Evolutionary conservation across 2,329 filamentous ascomycete species (phyloP), one percentile per base, ranked within the genome.

Genomic region (Exophiala sideris): DNA sequence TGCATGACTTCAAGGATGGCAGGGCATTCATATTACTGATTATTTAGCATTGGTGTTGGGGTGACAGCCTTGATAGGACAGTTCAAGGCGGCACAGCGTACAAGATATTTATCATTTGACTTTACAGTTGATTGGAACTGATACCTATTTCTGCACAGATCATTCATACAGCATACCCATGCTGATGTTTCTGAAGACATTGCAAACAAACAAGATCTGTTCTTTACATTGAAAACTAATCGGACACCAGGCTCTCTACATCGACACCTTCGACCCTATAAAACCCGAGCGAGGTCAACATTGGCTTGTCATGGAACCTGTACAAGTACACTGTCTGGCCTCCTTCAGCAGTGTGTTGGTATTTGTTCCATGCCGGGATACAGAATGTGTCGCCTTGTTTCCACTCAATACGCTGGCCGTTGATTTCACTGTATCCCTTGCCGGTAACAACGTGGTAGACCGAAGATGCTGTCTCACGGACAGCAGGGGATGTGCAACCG

Each of bases 401-500:
- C 53, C 75, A 73, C 39, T 54, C 33, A 79, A 79, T 82, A 0
- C 47, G 20, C 21, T 56, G 34, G 45, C 51, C 54, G 24, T 58
- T 45, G 38, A 61, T 41, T 6, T 49, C 51, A 40, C 52, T 61
- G 42, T 54, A 56, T 0, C 80, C 80, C 0, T 59, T 65, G 0
- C 80, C 80, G 14, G 73, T 66, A 10, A 81, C 65, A 8, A 82
- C 74, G 57, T 83, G 79, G 55, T 79, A 81, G 1, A 83, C 73
- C 0, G 73, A 74, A 0, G 79, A 82, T 0, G 74, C 67, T 0
- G 79, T 82, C 60, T 83, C 80, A 9, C 69, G 75, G 2, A 74
- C 59, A 0, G 47, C 21, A 0, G 71, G 68, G 0, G 77, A 78
- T 1, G 60, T 59, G 1, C 56, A 60, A 0, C 72, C 72, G 0